Base-by-base conservation (phyloP, 352 stramenopile species). In the Phytophthora cajani region DNA sequence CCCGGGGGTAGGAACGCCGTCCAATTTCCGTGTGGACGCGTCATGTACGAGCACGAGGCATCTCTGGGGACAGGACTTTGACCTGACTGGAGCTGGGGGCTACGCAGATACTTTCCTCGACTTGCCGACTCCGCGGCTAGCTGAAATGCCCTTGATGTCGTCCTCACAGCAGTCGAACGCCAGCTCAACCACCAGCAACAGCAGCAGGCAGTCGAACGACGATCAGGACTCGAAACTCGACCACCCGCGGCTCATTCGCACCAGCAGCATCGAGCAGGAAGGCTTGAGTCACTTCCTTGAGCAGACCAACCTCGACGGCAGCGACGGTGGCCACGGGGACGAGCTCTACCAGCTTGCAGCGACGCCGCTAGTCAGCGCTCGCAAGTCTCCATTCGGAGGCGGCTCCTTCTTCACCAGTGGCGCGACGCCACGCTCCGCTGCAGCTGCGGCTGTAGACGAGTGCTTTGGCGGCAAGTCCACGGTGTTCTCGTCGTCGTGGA, bases 71-170 rank as follows among this genome's bases (percentile, higher is more conserved):
- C 80, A 77, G 0, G 87, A 92, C 27, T 58, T 93, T 10, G 84
- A 92, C 42, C 85, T 94, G 32, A 56, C 50, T 5, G 72, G 56
- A n/a, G 52, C 67, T 9, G 65, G 67, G 12, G 67, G 42, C 6
- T 78, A 89, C 58, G 82, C 84, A 19, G 81, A 93, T 53, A 93
- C 85, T 7, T 94, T 94, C 52, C 62, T 94, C 9, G 87, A 94
- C 66, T 62, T 93, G 3, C 84, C 84, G 9, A 93, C 84, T 2
- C 85, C 87, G n/a, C 88, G 89, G 30, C 78, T 72, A 1, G 68
- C 79, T 10, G 81, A 82, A 17, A 86, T 90, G 60, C 71, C 77
- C 0, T 69, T 66, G 23, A 57, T 79, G 16, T 63, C 67, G 1
- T 71, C 23, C 23, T 73, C 67, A 17, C 68, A 57, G 33, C 71